Base-by-base conservation (phyloP, 176 grass and related monocot genomes). In the Pharus latifolius region DNA sequence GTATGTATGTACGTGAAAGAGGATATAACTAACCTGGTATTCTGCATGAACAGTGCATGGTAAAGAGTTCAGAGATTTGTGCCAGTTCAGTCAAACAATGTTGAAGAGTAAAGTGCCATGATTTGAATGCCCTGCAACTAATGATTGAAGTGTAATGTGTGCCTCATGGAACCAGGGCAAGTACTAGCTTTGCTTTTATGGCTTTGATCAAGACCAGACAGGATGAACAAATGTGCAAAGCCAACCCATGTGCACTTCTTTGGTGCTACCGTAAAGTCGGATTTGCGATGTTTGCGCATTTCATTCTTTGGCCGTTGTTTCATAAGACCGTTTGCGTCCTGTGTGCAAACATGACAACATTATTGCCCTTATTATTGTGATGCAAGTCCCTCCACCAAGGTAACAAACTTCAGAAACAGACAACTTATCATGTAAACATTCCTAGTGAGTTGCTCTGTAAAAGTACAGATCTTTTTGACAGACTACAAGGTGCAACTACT, bases 221-320 rank as follows among this genome's bases (percentile, higher is more conserved):
- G 63, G 37, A 22, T 55, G n/a, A n/a, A n/a, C n/a, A n/a, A n/a
- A n/a, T n/a, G n/a, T n/a, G 57, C 38, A 65, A 73, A 63, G 67
- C 48, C 28, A 28, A 17, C 47, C 78, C 68, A 80, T 80, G 68
- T 80, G 78, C 68, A 12, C 40, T 54, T 57, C 68, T 35, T 72
- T 80, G n/a, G n/a, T n/a, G n/a, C n/a, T n/a, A n/a, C n/a, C n/a
- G n/a, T n/a, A n/a, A n/a, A n/a, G n/a, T n/a, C n/a, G n/a, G n/a
- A n/a, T n/a, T n/a, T n/a, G n/a, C n/a, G n/a, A n/a, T n/a, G n/a
- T n/a, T n/a, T n/a, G n/a, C n/a, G n/a, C n/a, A n/a, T n/a, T n/a
- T n/a, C n/a, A n/a, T n/a, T n/a, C n/a, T n/a, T n/a, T n/a, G n/a
- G n/a, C n/a, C n/a, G n/a, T n/a, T n/a, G n/a, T n/a, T n/a, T n/a